Evolutionary conservation across 371 early-diverging fungal genomes (phyloP).

Genomic region (Syncephalis plumigaleata): DNA sequence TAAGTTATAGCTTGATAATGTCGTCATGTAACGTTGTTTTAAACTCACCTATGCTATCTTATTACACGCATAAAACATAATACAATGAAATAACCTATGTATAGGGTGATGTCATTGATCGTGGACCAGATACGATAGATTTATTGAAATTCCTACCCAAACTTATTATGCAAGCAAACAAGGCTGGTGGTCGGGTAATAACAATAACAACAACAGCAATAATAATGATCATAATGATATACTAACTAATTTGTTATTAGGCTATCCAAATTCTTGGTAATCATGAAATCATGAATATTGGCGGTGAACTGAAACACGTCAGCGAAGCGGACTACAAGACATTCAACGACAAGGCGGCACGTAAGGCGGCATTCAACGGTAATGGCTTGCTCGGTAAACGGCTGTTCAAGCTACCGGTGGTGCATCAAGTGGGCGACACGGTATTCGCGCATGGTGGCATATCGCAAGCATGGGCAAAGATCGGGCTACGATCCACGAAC

Average conservation of each 20-base stretch:
- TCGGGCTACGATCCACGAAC: conserved; percentile 14
- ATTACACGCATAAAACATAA: too few relatives aligned
- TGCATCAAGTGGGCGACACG: conserved; percentile 33
- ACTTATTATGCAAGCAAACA: conserved; percentile 32
- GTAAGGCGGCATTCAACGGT: conserved; percentile 22
- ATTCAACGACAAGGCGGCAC: conserved; percentile 31
- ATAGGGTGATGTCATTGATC: conserved; percentile 56
- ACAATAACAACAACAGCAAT: too few relatives aligned
- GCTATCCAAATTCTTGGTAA: conserved; percentile 38
- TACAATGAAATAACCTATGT: not conserved
- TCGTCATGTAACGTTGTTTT: too few relatives aligned
- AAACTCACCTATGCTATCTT: too few relatives aligned
- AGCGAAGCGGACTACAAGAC: conserved; percentile 35
- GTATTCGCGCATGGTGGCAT: conserved; percentile 64
- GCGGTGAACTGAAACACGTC: conserved; percentile 53
- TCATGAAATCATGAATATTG: conserved; percentile 65
- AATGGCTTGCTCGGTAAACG: conserved; percentile 51
- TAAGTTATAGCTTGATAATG: conserved; percentile 9
- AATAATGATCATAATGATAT: too few relatives aligned
- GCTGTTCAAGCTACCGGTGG: conserved; percentile 29
- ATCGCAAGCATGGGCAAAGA: conserved; percentile 20
- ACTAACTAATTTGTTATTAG: conserved; percentile 1
- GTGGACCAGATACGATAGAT: conserved; percentile 53
- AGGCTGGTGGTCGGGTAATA: too few relatives aligned
- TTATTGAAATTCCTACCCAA: conserved; percentile 36